phyloP scores from a whole-genome alignment of 495 filamentous ascomycete genomes.

The Aspergillus sclerotioniger region DNA sequence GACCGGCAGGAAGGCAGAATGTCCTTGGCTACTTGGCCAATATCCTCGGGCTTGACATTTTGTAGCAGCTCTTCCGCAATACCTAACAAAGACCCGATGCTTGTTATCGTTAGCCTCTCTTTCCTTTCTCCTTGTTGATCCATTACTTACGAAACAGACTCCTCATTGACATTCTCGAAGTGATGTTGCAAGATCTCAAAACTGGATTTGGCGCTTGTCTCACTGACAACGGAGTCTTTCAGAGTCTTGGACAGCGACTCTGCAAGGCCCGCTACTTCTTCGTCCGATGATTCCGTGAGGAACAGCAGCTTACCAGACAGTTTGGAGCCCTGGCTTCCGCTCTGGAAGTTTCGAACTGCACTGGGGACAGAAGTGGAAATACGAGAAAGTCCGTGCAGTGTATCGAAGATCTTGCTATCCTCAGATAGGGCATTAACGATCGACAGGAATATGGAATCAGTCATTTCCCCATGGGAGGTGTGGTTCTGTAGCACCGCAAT shows the following conservation, averaged over 20 bases:
- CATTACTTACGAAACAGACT: slow-evolving; percentile 52
- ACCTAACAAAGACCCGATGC: slow-evolving; percentile 51
- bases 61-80: slow-evolving; percentile 54
- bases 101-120: slow-evolving; percentile 25
- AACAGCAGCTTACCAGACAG: slow-evolving; percentile 56
- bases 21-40: slow-evolving; percentile 30
- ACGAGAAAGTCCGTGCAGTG: slow-evolving; percentile 40
- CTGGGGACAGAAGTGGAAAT: slow-evolving; percentile 37
- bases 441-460: slow-evolving; percentile 41
- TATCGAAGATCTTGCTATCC: slow-evolving; percentile 29
- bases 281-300: slow-evolving; percentile 54
- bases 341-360: slow-evolving; percentile 38
- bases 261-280: slow-evolving; percentile 52
- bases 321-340: slow-evolving; percentile 47
- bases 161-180: slow-evolving; percentile 47
- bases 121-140: not conserved
- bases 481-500: slow-evolving; percentile 46
- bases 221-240: slow-evolving; percentile 36
- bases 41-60: slow-evolving; percentile 29
- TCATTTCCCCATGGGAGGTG: slow-evolving; percentile 40
- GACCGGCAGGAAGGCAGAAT: slow-evolving; percentile 47
- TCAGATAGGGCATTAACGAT: slow-evolving; percentile 38
- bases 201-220: slow-evolving; percentile 38
- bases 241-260: slow-evolving; percentile 41
- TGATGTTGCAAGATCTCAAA: slow-evolving; percentile 52